Conservation (phyloP, 352 stramenopile genomes). For the Thalassiosira exigua region DNA sequence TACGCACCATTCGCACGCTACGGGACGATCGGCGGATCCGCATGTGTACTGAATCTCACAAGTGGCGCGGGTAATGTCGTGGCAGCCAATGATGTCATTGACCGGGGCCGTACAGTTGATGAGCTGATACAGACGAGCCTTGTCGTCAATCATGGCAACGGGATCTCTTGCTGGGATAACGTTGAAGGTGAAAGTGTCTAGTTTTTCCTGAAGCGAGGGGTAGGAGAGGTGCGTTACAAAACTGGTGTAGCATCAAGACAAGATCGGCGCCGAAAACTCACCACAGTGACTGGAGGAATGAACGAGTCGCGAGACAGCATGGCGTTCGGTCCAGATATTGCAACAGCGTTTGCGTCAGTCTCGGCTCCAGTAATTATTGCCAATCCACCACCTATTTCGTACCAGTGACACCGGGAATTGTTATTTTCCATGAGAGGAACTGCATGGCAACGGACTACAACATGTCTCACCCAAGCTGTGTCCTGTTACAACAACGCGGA, state of each 20-base stretch:
- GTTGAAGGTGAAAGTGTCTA: conserved; percentile 77
- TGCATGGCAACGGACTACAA: background rate
- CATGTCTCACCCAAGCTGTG: conserved; percentile 59
- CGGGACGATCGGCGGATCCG: conserved; percentile 42
- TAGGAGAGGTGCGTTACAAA: background rate
- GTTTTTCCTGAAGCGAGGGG: conserved; percentile 20
- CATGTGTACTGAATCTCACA: conserved; percentile 80
- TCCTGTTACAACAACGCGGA: conserved; percentile 62
- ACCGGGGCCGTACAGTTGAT: conserved; percentile 65
- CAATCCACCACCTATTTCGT: conserved; percentile 49
- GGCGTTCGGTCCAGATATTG: conserved; percentile 76
- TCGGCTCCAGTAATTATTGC: conserved; percentile 76
- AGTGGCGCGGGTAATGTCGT: conserved; percentile 54
- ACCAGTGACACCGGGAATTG: background rate
- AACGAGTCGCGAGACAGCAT: conserved; percentile 71
- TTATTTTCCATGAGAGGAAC: background rate
- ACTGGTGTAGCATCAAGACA: too few relatives aligned
- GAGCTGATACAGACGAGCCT: conserved; percentile 63
- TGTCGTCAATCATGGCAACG: conserved; percentile 71
- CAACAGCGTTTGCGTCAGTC: conserved; percentile 59
- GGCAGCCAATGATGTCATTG: conserved; percentile 66
- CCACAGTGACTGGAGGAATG: conserved; percentile 45
- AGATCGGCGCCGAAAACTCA: background rate
- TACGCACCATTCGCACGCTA: background rate
- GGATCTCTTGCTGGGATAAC: conserved; percentile 70